Evolutionary conservation across 2,329 filamentous ascomycete species (phyloP), one percentile per base, ranked within the genome.

Genomic region (Pseudogymnoascus sp.): DNA sequence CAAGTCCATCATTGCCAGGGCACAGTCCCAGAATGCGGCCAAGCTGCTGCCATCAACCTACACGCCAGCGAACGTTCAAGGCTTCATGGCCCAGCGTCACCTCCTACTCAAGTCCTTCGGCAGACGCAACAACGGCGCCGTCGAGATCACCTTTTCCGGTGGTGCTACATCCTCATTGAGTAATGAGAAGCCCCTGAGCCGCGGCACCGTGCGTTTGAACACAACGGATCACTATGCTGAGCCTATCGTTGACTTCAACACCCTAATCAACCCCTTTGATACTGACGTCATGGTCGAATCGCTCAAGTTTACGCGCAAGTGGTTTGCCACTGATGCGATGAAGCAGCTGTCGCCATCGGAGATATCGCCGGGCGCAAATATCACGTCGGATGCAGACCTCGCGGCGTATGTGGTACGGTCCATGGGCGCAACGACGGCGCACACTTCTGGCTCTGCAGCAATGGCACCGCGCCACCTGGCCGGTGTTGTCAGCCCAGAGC

Each of bases 361-460:
- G 62, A 64, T 68, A 7, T 57, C 61, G 0, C 72, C 72, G 2
- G 72, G 72, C 2, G 39, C 61, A 23, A 35, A 60, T 63, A 33
- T 68, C 6, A 64, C 62, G 9, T 63, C 60, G n/a, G 66, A 70
- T 63, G 64, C 64, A 6, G 65, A 65, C 5, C 52, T 71, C 8
- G 61, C 57, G 8, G 63, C 64, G 23, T 69, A 64, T 59, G 58
- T 71, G 37, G 69, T 66, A 59, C 41, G 64, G 26, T 66, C 48
- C 37, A 65, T 75, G 8, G 52, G 23, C 69, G 72, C 61, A 73
- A 65, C 73, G 2, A 72, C 74, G 59, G 75, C 74, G 63, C 74
- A 77, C 67, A 71, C 5, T 33, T 52, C 45, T 18, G 74, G 64
- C 6, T 61, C 61, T 5, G 60, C 55, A 37, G 57, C 62, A n/a